Conservation (phyloP, 345 rosid genomes). For the Pseudoturritis turrita region DNA sequence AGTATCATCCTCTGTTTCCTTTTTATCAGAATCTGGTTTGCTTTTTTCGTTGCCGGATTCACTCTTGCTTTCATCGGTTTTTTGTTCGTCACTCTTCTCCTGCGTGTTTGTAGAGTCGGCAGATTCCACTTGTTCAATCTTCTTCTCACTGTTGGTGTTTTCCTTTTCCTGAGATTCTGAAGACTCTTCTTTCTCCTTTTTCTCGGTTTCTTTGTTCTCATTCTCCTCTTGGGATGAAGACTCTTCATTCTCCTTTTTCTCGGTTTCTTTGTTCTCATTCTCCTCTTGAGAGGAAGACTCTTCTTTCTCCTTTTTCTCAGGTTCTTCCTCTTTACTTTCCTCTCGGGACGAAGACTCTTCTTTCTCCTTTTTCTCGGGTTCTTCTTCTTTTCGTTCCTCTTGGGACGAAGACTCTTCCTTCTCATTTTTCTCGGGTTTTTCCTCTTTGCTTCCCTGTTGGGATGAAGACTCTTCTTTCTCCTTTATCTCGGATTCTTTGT, state of each 20-base stretch:
- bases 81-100: slow-evolving; percentile 20
- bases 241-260: slow-evolving; percentile 10
- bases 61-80: slow-evolving; percentile 33
- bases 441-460: slow-evolving; percentile 15
- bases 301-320: not conserved
- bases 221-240: not conserved
- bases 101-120: slow-evolving; percentile 24
- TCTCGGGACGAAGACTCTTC: not conserved
- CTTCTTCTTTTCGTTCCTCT: not conserved
- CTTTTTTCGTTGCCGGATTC: slow-evolving; percentile 23
- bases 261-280: slow-evolving; percentile 26
- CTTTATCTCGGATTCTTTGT: slow-evolving; percentile 17
- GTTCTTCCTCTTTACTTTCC: not conserved
- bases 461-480: slow-evolving; percentile 24
- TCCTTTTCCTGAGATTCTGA: slow-evolving; percentile 12
- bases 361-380: slow-evolving; percentile 24
- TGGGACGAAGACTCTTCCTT: slow-evolving; percentile 6
- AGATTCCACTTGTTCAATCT: slow-evolving; percentile 30
- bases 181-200: slow-evolving; percentile 27
- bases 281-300: slow-evolving; percentile 4
- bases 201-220: slow-evolving; percentile 9
- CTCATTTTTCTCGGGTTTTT: slow-evolving; percentile 18
- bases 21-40: slow-evolving; percentile 24
- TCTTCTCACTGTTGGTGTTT: slow-evolving; percentile 19
- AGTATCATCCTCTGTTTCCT: slow-evolving; percentile 16